Evolutionary conservation across 768 basidiomycete genomes (phyloP).

Genomic region (Calocera viscosa): DNA sequence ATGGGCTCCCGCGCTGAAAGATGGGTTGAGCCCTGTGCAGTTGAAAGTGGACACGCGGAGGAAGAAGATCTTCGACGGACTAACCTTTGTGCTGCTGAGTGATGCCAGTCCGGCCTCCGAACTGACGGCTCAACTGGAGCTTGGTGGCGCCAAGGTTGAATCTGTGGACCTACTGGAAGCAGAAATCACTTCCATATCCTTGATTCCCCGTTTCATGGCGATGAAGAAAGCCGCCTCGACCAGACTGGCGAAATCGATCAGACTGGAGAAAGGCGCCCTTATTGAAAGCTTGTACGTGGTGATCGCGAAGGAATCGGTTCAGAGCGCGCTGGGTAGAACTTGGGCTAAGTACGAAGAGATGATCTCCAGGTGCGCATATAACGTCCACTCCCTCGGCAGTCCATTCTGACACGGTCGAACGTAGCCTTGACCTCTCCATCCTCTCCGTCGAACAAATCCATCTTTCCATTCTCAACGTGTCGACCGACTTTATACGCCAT

Average conservation of each 20-base stretch:
- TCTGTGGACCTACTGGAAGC: background rate
- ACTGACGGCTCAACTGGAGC: background rate
- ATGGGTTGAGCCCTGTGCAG: background rate
- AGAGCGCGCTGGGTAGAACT: background rate
- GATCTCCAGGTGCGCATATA: background rate
- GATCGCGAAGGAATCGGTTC: background rate
- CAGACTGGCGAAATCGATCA: background rate
- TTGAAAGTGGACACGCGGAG: background rate
- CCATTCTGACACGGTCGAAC: background rate
- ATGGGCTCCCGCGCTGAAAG: background rate
- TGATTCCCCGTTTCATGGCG: background rate
- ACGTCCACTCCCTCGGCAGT: background rate
- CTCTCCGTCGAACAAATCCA: background rate
- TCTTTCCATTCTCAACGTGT: background rate
- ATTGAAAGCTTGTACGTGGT: background rate
- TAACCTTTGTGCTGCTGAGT: background rate
- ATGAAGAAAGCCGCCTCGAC: background rate
- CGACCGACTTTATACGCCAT: background rate
- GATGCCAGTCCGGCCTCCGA: background rate
- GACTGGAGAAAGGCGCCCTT: background rate
- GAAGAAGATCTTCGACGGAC: background rate
- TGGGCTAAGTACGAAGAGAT: background rate
- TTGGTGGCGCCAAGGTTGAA: background rate
- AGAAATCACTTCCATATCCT: background rate
- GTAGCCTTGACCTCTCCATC: background rate